A percentile compares a stretch with the other conserved stretches of the same genome.
Evolutionary conservation across 2,329 filamentous ascomycete genomes (phyloP).

Genomic region (Arthrobotrys conoides): DNA sequence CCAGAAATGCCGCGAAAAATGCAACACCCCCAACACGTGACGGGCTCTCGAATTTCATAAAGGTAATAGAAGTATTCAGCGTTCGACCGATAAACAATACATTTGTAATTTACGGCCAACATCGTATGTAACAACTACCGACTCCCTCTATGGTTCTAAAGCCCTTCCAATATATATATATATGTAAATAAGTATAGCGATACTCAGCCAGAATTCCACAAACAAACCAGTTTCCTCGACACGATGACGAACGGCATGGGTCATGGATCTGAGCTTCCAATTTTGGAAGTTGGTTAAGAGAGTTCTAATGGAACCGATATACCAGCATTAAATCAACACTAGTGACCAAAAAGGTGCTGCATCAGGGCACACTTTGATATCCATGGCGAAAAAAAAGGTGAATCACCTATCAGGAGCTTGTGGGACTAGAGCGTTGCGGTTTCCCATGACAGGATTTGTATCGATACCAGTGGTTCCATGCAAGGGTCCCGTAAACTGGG

Average conservation of each 20-base stretch:
- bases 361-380: background rate
- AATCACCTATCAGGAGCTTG: background rate
- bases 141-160: background rate
- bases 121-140: background rate
- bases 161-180: too few relatives aligned
- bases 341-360: background rate
- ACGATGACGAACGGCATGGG: slow-evolving; percentile 19
- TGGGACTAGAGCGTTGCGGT: background rate
- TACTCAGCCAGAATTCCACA: background rate
- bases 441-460: slow-evolving; percentile 7
- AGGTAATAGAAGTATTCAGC: too few relatives aligned
- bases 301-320: slow-evolving; percentile 30
- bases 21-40: slow-evolving; percentile 34
- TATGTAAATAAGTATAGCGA: too few relatives aligned
- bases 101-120: background rate
- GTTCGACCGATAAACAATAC: too few relatives aligned
- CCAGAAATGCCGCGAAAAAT: too few relatives aligned
- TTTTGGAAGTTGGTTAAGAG: slow-evolving; percentile 35
- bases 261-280: slow-evolving; percentile 28
- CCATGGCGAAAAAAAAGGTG: slow-evolving; percentile 41
- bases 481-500: slow-evolving; percentile 13
- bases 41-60: too few relatives aligned
- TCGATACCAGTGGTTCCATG: background rate
- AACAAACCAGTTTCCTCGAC: background rate
- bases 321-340: slow-evolving; percentile 5